Evolutionary conservation across 139 green algal species (phyloP), one percentile per base, ranked within the genome.

Genomic region (Haematococcus lacustris): DNA sequence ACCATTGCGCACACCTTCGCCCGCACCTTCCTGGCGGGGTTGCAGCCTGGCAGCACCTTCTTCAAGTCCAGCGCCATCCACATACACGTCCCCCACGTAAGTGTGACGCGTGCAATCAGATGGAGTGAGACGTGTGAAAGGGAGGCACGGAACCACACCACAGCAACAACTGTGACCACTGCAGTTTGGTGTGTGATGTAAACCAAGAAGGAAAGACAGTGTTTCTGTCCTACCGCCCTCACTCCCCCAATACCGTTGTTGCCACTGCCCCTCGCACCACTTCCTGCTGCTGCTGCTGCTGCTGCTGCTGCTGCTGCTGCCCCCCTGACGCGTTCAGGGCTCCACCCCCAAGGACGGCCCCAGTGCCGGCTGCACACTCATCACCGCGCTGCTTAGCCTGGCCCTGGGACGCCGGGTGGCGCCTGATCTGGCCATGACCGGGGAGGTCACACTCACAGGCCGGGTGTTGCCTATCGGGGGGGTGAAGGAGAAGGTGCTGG

Each of bases 281-380:
- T n/a, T n/a, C n/a, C n/a, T n/a, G n/a, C n/a, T n/a, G n/a, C n/a
- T n/a, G n/a, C n/a, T n/a, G n/a, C n/a, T n/a, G n/a, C n/a, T n/a
- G n/a, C n/a, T n/a, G n/a, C n/a, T n/a, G n/a, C n/a, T n/a, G n/a
- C n/a, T n/a, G n/a, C n/a, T n/a, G n/a, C n/a, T n/a, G n/a, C n/a
- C n/a, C n/a, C n/a, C n/a, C n/a, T n/a, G n/a, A n/a, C n/a, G n/a
- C n/a, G n/a, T n/a, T n/a, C 79, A 84, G 63, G 94, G 94, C 30
- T 87, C 91, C 35, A 97, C 91, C 9, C 94, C 94, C 74, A 98
- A 98, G 82, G 94, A 98, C 75, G 92, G 93, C 25, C 92, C 94
- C 35, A 90, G 73, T 61, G 93, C 93, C 1, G 93, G 94, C 51
- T 94, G 87, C 79, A 94, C 94, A 40, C 89, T 98, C 65, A 91